These are phyloP conservation scores for Turnera subulata DNA, from an alignment of 345 rosid species.

Conservation along the genomic window DNA sequence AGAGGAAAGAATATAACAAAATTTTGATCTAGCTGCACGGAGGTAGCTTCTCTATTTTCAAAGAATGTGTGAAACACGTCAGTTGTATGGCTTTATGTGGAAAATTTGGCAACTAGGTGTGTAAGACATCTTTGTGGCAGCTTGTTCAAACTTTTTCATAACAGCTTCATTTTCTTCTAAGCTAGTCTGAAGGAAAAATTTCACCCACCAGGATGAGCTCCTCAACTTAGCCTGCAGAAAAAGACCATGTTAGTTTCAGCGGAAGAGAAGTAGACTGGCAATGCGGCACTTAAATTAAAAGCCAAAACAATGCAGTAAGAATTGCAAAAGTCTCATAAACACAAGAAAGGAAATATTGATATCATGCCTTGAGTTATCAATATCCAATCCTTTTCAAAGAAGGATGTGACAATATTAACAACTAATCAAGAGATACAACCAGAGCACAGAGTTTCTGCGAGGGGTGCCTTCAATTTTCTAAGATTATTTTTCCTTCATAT, in stretches of 20 bases:
- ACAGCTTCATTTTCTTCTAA: slow-evolving; percentile 63
- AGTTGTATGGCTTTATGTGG: slow-evolving; percentile 20
- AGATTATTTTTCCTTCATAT: no score
- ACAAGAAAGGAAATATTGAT: no score
- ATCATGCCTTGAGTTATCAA: no score
- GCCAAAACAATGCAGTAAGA: no score
- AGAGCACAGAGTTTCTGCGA: no score
- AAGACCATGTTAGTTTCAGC: neutral
- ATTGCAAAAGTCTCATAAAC: no score
- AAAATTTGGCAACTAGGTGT: slow-evolving; percentile 21
- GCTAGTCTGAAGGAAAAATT: slow-evolving; percentile 54
- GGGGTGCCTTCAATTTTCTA: no score
- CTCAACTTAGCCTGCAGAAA: slow-evolving; percentile 61
- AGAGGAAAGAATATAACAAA: neutral
- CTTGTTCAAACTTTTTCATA: slow-evolving; percentile 39
- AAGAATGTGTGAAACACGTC: neutral
- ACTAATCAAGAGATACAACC: no score
- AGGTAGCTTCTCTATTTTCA: neutral
- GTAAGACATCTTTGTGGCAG: slow-evolving; percentile 9
- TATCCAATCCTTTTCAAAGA: no score
- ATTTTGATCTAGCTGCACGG: neutral
- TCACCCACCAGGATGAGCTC: slow-evolving; percentile 70
- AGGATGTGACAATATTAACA: no score
- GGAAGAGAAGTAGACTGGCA: neutral
- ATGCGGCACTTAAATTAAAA: no score